Base-by-base conservation (phyloP, 805 yeast genomes). In the Brettanomyces anomalus region DNA sequence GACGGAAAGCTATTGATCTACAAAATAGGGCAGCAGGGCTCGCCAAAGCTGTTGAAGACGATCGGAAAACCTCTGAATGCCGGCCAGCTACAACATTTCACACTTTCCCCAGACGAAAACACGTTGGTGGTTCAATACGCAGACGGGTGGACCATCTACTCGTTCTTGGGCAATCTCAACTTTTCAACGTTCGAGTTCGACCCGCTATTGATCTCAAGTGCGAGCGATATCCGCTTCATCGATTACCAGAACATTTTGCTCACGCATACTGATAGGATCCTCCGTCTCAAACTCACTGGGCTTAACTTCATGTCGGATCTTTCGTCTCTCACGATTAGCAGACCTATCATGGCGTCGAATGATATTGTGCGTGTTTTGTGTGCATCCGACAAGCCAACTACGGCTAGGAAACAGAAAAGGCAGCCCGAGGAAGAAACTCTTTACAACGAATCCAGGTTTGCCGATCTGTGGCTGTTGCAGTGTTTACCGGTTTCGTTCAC, bases 111-210 rank as follows among this genome's bases (percentile, higher is more conserved):
- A 2, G 49, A 52, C 40, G 64, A 62, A 5, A 55, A 56, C 32
- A 51, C 60, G 13, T 35, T 62, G 21, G 40, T 63, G 4, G 42
- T 53, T 4, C 40, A 55, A 10, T 62, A 48, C 42, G 48, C 49
- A 16, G 58, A 58, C 36, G 78, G 78, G 4, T 76, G 79, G 79
- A 66, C 65, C 39, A 45, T 71, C 20, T 64, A 62, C 46, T 71
- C 79, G 3, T 65, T 65, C 14, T 61, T 72, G 31, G 81, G 81
- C 1, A 68, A 71, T 49, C 54, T 67, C 33, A 64, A 60, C 31
- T 66, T 68, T 36, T 64, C 71, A 8, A 61, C 76, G 4, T 63
- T 61, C 46, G 66, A 64, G 43, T 57, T 55, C 44, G 66, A 61
- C 36, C 48, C 51, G 15, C 34, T 50, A 11, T 47, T 51, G 18